Evolutionary conservation across 805 yeast species (phyloP).

Genomic region (Jamesozyma piceae): DNA sequence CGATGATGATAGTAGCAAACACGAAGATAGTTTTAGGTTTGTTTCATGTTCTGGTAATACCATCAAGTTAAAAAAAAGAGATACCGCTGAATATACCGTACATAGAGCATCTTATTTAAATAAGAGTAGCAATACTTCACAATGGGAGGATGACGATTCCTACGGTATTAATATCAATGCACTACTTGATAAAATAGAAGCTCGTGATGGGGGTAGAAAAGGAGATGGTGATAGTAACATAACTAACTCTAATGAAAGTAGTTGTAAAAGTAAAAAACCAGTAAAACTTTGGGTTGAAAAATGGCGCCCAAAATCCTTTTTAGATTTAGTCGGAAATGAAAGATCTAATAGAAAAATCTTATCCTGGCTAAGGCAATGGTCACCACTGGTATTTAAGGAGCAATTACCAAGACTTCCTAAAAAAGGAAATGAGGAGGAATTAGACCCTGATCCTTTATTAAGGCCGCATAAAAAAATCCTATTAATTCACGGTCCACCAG

Average conservation of each 20-base stretch:
- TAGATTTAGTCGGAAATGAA: constrained; percentile 65
- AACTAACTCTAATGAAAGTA: not conserved
- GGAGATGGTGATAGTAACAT: not conserved
- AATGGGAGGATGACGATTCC: constrained; percentile 23
- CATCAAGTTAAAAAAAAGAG: not conserved
- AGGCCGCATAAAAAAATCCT: constrained; percentile 58
- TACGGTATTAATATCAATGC: constrained; percentile 35
- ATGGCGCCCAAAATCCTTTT: constrained; percentile 54
- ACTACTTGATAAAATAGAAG: constrained; percentile 29
- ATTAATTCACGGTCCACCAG: constrained; percentile 79
- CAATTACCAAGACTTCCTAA: constrained; percentile 25
- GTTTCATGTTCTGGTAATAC: not conserved
- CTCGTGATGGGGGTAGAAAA: constrained; percentile 6
- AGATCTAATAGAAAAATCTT: constrained; percentile 48
- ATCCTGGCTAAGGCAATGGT: constrained; percentile 63
- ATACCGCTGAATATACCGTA: not conserved
- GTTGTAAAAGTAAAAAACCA: constrained; percentile 1
- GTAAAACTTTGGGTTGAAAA: constrained; percentile 47
- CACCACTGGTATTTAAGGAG: constrained; percentile 45
- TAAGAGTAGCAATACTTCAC: not conserved
- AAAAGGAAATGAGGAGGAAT: constrained; percentile 6
- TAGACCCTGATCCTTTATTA: constrained; percentile 44
- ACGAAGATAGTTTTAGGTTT: not conserved
- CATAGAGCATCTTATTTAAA: too few relatives aligned
- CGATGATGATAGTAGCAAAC: not conserved